Evolutionary conservation across 495 filamentous ascomycete species (phyloP).

Genomic region (Thozetella sp.): DNA sequence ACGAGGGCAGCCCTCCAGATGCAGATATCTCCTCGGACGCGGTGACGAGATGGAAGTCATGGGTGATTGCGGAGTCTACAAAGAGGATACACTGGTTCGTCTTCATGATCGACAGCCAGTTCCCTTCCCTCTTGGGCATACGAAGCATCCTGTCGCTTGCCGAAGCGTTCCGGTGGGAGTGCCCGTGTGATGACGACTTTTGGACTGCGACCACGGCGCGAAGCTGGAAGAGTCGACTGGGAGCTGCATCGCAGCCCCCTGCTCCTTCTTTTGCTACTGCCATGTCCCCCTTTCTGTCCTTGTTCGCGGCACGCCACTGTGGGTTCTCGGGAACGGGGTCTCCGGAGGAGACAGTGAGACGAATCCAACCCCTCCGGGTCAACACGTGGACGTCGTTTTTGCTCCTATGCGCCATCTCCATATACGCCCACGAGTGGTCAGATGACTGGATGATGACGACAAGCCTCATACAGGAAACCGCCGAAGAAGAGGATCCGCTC

Average conservation of each 20-base stretch:
- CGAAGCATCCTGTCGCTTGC: background rate
- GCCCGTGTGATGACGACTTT: background rate
- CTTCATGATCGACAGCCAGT: background rate
- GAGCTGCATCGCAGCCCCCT: background rate
- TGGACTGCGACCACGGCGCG: background rate
- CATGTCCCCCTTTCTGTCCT: background rate
- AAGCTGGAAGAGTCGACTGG: background rate
- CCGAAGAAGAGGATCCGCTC: background rate
- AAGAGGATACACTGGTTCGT: conserved; percentile 1
- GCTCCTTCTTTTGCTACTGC: background rate
- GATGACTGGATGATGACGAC: background rate
- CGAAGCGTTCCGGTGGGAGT: background rate
- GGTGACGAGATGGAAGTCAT: background rate
- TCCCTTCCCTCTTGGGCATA: background rate
- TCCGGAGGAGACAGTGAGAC: background rate
- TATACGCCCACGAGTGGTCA: background rate
- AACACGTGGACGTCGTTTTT: background rate
- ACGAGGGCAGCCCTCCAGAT: background rate
- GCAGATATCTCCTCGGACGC: background rate
- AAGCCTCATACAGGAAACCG: background rate
- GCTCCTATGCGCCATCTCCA: background rate
- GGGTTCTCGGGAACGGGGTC: background rate
- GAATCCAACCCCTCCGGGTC: background rate
- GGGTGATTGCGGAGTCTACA: background rate
- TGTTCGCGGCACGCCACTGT: background rate